Evolutionary conservation across 176 grass and related monocot species (phyloP), one percentile per base, ranked within the genome.

Genomic region (Microstegium vimineum): DNA sequence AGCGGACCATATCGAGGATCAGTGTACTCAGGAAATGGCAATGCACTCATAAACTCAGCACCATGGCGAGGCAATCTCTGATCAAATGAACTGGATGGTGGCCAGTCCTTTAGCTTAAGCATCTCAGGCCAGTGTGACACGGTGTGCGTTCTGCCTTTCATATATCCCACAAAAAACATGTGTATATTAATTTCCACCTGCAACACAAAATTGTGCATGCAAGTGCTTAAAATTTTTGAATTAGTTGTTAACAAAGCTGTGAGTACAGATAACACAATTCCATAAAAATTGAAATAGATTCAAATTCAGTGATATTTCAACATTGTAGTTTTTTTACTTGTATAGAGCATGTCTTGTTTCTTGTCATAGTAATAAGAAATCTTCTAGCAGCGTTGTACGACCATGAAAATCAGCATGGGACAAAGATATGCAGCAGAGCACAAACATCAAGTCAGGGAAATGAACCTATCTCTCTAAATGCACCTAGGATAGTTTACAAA

Each of bases 11-110:
- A 83, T 32, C 69, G 82, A 82, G 91, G 94, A 87, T 97, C 86
- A 1, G 88, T 97, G 40, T 94, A 97, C 74, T 97, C 94, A 26
- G 87, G 90, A 80, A 94, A 97, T 84, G 94, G 94, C 72, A 97
- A 85, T 18, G 90, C 92, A 17, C 77, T 81, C 41, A 92, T 85
- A 83, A 97, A 94, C 36, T 97, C 94, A 16, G 86, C 88, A 83
- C 90, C 86, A 85, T 97, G 94, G 8, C 94, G 91, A 32, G 92
- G 94, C 31, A 97, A 66, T 66, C 90, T 66, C 81, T 94, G 64
- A 59, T 90, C 88, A 86, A 97, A 94, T 6, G 80, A 89, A 73
- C 69, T 97, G 51, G 86, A 79, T 71, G 88, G 88, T 13, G 91
- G 88, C 91, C 91, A 94, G 47, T 94, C 91, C 75, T 94, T 94